Conservation (phyloP, 2,329 filamentous ascomycete genomes). For the Penicillium verrucosum region DNA sequence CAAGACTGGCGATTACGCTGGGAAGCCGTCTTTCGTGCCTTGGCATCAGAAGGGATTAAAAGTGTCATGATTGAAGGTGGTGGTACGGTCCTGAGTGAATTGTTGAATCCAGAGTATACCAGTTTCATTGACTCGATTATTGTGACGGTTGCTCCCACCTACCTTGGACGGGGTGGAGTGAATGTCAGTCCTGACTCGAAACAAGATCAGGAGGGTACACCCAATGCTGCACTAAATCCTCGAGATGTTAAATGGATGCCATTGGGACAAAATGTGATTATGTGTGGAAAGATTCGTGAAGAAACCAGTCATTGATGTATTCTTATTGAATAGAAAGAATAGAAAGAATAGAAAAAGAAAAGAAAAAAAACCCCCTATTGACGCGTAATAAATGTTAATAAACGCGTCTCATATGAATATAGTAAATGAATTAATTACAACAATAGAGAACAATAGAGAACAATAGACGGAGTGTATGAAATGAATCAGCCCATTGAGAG, state of each 20-base stretch:
- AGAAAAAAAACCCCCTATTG: background rate
- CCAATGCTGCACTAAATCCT: conserved; percentile 63
- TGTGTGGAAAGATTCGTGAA: conserved; percentile 63
- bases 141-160: conserved; percentile 84
- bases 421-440: background rate
- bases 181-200: conserved; percentile 67
- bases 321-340: background rate
- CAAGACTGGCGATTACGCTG: conserved; percentile 56
- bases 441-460: too few relatives aligned
- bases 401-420: too few relatives aligned
- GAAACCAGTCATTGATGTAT: background rate
- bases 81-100: conserved; percentile 73
- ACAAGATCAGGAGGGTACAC: conserved; percentile 49
- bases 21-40: conserved; percentile 58
- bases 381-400: background rate
- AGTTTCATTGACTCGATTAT: conserved; percentile 73
- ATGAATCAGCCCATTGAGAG: background rate
- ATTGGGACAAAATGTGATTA: conserved; percentile 76
- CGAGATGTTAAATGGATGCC: conserved; percentile 69
- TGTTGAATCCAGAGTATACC: conserved; percentile 63
- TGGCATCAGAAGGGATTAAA: conserved; percentile 59
- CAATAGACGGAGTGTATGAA: too few relatives aligned
- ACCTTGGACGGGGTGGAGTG: conserved; percentile 81
- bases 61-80: conserved; percentile 95
- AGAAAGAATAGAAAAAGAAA: background rate